phyloP scores from a whole-genome alignment of 2,329 filamentous ascomycete genomes.

The Gyromitra esculenta region DNA sequence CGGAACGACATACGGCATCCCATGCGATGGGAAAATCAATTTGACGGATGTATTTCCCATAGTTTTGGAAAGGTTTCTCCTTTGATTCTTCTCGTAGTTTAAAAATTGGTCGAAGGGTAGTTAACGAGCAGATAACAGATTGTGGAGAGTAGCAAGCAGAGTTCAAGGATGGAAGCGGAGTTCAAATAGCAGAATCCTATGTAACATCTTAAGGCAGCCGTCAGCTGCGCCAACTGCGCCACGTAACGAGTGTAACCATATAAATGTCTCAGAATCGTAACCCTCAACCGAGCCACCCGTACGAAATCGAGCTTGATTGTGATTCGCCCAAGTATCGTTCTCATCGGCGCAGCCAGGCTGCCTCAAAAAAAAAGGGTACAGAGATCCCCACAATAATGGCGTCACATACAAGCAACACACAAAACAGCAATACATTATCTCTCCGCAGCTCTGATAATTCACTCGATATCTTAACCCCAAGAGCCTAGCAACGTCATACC shows the following conservation, averaged over 20 bases:
- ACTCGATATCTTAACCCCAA: not conserved
- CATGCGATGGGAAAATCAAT: slow-evolving; percentile 26
- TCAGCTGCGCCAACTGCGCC: not conserved
- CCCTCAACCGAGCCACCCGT: not conserved
- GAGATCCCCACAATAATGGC: not conserved
- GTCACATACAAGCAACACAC: not conserved
- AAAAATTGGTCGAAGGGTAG: not conserved
- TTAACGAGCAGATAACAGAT: not conserved
- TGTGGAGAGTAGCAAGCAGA: not conserved
- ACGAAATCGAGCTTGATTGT: not conserved
- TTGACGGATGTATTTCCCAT: slow-evolving; percentile 20
- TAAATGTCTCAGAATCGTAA: not conserved
- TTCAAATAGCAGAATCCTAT: not conserved
- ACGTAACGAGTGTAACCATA: not conserved
- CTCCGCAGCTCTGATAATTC: not conserved
- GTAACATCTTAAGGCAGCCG: not conserved
- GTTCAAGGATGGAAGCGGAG: not conserved
- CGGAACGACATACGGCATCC: slow-evolving; percentile 21
- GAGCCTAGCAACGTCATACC: not conserved
- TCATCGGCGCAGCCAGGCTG: not conserved
- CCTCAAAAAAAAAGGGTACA: not conserved
- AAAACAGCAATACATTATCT: slow-evolving; percentile 1
- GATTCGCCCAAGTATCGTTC: not conserved
- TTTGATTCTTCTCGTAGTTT: not conserved
- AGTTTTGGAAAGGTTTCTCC: not conserved